These are phyloP conservation scores for Cryptococcus wingfieldii DNA, from an alignment of 1,284 basidiomycete genomes.

Conservation along the genomic window DNA sequence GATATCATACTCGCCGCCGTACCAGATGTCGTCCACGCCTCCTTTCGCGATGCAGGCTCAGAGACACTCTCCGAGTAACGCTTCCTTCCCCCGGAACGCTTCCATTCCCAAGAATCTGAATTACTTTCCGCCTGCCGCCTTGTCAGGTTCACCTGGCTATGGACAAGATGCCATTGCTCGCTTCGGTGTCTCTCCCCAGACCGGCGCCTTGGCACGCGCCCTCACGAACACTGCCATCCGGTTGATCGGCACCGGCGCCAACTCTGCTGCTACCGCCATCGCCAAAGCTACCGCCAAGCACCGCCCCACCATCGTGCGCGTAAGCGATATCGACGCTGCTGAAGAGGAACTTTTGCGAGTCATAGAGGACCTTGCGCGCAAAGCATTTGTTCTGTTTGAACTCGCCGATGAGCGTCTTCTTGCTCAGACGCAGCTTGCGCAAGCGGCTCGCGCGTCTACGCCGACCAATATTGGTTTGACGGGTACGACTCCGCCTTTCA, in stretches of 20 bases:
- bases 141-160: constrained; percentile 12
- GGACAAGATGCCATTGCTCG: constrained; percentile 22
- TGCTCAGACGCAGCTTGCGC: constrained; percentile 47
- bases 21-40: constrained; percentile 48
- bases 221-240: constrained; percentile 85
- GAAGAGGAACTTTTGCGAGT: constrained; percentile 71
- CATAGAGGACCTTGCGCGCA: constrained; percentile 87
- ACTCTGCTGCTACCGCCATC: constrained; percentile 37
- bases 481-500: constrained; percentile 45
- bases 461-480: constrained; percentile 44
- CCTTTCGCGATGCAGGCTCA: constrained; percentile 43
- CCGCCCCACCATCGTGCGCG: constrained; percentile 33
- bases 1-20: constrained; percentile 49
- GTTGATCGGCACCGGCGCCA: constrained; percentile 66
- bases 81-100: constrained; percentile 26
- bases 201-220: constrained; percentile 75
- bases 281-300: constrained; percentile 39
- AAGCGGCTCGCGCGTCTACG: constrained; percentile 7
- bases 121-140: constrained; percentile 32
- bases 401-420: constrained; percentile 91
- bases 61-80: constrained; percentile 13
- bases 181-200: constrained; percentile 36
- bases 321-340: constrained; percentile 57
- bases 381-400: constrained; percentile 85
- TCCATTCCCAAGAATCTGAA: constrained; percentile 35